These are phyloP conservation scores for Fusarium stilboides DNA, from an alignment of 2,329 filamentous ascomycete species.

Conservation along the genomic window DNA sequence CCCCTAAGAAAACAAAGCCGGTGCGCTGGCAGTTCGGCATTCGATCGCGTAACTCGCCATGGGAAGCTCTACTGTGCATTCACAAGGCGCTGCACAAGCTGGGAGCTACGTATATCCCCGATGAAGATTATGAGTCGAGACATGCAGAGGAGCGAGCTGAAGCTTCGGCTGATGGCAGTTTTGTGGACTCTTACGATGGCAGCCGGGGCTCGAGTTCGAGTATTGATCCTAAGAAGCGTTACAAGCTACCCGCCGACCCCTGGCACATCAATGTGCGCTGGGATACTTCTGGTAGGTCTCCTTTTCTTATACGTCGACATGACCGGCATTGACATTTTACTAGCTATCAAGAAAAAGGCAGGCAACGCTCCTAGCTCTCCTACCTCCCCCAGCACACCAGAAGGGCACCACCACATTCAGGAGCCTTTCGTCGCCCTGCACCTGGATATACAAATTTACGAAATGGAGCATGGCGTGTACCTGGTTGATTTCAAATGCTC, in stretches of 20 bases:
- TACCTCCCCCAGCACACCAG: constrained; percentile 47
- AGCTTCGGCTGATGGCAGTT: constrained; percentile 58
- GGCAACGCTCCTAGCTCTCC: constrained; percentile 20
- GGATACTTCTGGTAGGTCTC: constrained; percentile 81
- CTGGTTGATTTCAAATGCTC: constrained; percentile 99
- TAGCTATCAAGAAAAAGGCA: constrained; percentile 49
- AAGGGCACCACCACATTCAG: constrained; percentile 61
- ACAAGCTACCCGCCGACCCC: constrained; percentile 91
- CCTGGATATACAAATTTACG: constrained; percentile 95
- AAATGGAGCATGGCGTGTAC: constrained; percentile 92
- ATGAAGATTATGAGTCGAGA: constrained; percentile 70
- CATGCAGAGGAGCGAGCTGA: constrained; percentile 60
- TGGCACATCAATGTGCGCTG: constrained; percentile 96
- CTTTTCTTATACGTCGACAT: no score
- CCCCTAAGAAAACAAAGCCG: constrained; percentile 80
- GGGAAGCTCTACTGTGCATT: constrained; percentile 94
- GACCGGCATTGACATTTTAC: constrained; percentile 43
- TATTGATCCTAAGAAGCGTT: constrained; percentile 73
- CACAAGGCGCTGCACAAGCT: constrained; percentile 92
- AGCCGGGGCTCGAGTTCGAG: constrained; percentile 56
- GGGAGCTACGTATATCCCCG: constrained; percentile 87
- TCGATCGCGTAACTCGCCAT: constrained; percentile 91
- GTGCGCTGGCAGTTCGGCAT: constrained; percentile 99
- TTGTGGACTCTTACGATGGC: constrained; percentile 57
- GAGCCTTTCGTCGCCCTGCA: constrained; percentile 88